Conservation (phyloP, 805 yeast genomes). For the Yarrowia phangngaensis region DNA sequence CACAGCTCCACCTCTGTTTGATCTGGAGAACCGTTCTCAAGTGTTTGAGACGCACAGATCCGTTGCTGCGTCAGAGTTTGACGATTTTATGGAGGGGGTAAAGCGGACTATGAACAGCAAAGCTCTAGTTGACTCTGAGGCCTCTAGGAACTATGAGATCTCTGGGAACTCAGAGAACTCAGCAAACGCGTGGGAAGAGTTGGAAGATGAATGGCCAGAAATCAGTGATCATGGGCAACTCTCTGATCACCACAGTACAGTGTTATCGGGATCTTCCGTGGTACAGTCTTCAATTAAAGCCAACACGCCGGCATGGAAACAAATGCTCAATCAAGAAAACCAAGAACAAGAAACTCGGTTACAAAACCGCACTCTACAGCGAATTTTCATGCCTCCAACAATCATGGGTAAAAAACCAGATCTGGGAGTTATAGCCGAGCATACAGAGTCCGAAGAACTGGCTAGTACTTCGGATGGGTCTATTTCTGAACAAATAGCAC, state of each 20-base stretch:
- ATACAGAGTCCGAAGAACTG: slow-evolving; percentile 13
- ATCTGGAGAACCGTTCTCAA: slow-evolving; percentile 2
- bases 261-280: too few relatives aligned
- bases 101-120: too few relatives aligned
- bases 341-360: background rate
- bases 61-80: slow-evolving; percentile 9
- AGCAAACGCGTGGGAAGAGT: too few relatives aligned
- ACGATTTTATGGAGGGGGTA: too few relatives aligned
- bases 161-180: too few relatives aligned
- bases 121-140: too few relatives aligned
- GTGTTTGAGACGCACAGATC: slow-evolving; percentile 11
- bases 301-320: slow-evolving; percentile 18
- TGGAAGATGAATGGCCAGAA: slow-evolving; percentile 21
- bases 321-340: slow-evolving; percentile 7
- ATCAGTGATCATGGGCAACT: background rate
- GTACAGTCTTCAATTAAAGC: slow-evolving; percentile 11
- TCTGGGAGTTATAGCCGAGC: slow-evolving; percentile 17
- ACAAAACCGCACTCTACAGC: slow-evolving; percentile 10
- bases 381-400: slow-evolving; percentile 16
- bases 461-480: background rate
- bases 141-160: too few relatives aligned
- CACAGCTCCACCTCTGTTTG: slow-evolving; percentile 21
- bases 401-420: slow-evolving; percentile 4
- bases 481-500: slow-evolving; percentile 1
- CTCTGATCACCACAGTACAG: slow-evolving; percentile 1